Base-by-base conservation (phyloP, 805 yeast genomes). In the Vanderwaltozyma tropicalis region DNA sequence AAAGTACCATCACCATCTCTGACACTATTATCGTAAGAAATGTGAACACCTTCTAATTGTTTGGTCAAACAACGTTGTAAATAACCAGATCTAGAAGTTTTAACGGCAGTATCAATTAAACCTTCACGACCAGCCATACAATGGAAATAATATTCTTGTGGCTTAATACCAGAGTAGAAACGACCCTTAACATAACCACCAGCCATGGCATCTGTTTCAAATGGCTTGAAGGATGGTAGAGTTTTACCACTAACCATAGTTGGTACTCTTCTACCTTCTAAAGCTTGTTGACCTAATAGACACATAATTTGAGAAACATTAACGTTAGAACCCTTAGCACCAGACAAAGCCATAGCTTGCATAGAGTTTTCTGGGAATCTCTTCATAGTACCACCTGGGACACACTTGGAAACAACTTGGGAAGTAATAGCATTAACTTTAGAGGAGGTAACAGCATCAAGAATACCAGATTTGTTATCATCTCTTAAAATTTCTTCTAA, bases 81-180 rank as follows among this genome's bases (percentile, higher is more conserved):
- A 66, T 92, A 92, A 58, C 99, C 99, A 42, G 97, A 88, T 66
- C 96, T 80, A 16, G 96, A 85, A 9, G 99, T 92, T 67, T 92
- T 92, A 47, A 92, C 99, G 35, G 99, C 98, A 42, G 99, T 92
- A 72, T 92, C 99, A 67, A 92, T 92, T 57, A 92, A 76, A 68
- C 99, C 99, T 71, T 92, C 99, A 71, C 99, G 82, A 66, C 99
- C 99, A 39, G 99, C 98, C 98, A 92, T 92, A 71, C 97, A 92
- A 68, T 92, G 99, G 92, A 94, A 92, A 61, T 88, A 92, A 66
- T 94, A 92, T 63, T 92, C 99, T 66, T 92, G 99, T 4, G 98
- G 98, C 61, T 85, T 78, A 50, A 92, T 83, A 63, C 98, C 98
- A 29, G 96, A 86, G 62, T 86, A 94, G 78, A 92, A 92, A 52